Evolutionary conservation across 2,329 filamentous ascomycete genomes (phyloP).

Genomic region (Ceratocystis smalleyi): DNA sequence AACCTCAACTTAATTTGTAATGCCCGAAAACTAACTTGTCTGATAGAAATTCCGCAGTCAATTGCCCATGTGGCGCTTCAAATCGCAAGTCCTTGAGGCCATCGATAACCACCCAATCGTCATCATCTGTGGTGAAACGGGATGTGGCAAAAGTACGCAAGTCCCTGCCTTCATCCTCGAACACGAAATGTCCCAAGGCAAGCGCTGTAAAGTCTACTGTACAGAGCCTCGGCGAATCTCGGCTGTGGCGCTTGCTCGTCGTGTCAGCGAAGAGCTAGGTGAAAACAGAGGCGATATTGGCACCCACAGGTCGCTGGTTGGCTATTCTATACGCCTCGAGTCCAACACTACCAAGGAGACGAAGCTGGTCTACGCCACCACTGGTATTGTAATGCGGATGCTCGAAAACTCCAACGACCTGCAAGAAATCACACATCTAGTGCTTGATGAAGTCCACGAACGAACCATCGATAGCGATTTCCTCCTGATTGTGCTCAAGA

Average conservation of each 20-base stretch:
- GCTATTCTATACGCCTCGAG: conserved; percentile 87
- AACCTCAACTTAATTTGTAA: too few species aligned
- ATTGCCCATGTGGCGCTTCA: conserved; percentile 81
- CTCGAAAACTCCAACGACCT: conserved; percentile 77
- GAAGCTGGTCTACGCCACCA: conserved; percentile 75
- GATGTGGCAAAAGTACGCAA: conserved; percentile 93
- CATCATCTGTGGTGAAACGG: conserved; percentile 92
- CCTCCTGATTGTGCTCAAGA: conserved; percentile 76
- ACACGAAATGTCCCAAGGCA: conserved; percentile 66
- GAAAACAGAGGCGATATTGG: conserved; percentile 72
- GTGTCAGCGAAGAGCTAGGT: conserved; percentile 88
- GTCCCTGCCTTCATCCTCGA: conserved; percentile 90
- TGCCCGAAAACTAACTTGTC: conserved; percentile 8
- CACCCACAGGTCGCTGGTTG: conserved; percentile 67
- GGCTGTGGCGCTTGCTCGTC: conserved; percentile 79
- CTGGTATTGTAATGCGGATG: conserved; percentile 94
- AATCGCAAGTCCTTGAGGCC: conserved; percentile 57
- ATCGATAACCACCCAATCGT: conserved; percentile 71
- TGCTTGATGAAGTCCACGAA: conserved; percentile 97
- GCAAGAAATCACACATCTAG: conserved; percentile 76
- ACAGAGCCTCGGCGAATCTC: conserved; percentile 93
- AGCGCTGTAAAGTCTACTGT: conserved; percentile 80
- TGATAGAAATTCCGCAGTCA: conserved; percentile 48
- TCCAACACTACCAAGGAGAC: conserved; percentile 72
- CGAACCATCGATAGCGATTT: conserved; percentile 95